phyloP scores from a whole-genome alignment of 441 rosid species.

The Francoa sonchifolia region DNA sequence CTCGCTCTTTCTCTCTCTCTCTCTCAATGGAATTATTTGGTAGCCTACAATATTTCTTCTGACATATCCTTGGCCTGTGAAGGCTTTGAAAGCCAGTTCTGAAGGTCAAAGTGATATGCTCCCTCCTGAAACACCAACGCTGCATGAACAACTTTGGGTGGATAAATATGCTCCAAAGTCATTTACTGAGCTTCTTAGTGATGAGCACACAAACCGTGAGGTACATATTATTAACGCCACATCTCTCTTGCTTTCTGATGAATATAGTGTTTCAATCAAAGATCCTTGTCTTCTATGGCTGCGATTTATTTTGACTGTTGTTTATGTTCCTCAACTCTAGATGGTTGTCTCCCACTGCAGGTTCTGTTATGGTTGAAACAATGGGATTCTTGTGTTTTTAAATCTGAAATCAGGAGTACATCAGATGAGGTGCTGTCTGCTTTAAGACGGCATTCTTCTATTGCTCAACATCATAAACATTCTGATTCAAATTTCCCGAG shows the following conservation, averaged over 20 bases:
- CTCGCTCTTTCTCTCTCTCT: too few species aligned
- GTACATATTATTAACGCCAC: too few species aligned
- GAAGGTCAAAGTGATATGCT: constrained; percentile 30
- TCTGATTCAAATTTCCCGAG: constrained; percentile 35
- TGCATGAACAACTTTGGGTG: constrained; percentile 81
- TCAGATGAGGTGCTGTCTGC: constrained; percentile 81
- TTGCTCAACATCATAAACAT: constrained; percentile 41
- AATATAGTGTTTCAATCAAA: constrained; percentile 5
- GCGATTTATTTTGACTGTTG: background rate
- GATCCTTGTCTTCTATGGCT: constrained; percentile 8
- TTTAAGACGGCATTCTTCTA: constrained; percentile 74
- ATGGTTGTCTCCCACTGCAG: constrained; percentile 30
- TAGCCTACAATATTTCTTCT: constrained; percentile 1
- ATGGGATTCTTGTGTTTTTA: constrained; percentile 98
- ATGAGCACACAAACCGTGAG: constrained; percentile 97
- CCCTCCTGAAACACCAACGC: constrained; percentile 30
- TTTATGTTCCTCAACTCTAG: constrained; percentile 13
- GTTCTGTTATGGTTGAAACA: constrained; percentile 95
- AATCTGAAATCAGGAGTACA: constrained; percentile 91
- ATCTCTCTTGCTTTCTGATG: too few species aligned
- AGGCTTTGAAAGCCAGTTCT: constrained; percentile 73
- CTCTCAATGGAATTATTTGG: background rate
- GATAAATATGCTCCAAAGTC: constrained; percentile 91
- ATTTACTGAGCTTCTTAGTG: constrained; percentile 96
- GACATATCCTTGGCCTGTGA: constrained; percentile 18